phyloP scores from a whole-genome alignment of 805 yeast species.

The Sugiyamaella marilandica region DNA sequence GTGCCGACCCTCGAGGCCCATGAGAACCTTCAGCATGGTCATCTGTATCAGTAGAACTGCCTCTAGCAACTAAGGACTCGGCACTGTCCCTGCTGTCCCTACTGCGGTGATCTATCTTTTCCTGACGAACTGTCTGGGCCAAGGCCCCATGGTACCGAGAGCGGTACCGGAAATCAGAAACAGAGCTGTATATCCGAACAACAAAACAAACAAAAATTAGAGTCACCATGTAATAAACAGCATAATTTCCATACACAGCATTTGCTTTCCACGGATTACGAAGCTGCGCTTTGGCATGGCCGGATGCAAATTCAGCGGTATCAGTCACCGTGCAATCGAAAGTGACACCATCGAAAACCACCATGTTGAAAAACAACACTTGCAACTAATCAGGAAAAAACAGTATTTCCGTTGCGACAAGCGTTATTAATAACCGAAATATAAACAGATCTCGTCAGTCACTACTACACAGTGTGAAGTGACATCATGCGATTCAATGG shows the following conservation, averaged over 20 bases:
- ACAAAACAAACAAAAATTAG: conserved; percentile 13
- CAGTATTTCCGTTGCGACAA: neutral
- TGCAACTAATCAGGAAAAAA: too few relatives aligned
- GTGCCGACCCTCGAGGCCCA: neutral
- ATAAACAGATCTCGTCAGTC: neutral
- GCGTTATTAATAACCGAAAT: neutral
- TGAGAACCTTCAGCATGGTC: neutral
- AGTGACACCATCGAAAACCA: neutral
- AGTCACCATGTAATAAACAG: conserved; percentile 15
- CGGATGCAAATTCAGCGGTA: conserved; percentile 11
- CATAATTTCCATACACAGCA: conserved; percentile 13
- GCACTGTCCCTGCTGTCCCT: neutral
- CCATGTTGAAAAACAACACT: too few relatives aligned
- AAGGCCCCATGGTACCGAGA: neutral
- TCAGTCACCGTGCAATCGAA: conserved; percentile 12
- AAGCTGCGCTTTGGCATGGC: conserved; percentile 11
- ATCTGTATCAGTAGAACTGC: neutral
- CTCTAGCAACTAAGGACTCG: neutral
- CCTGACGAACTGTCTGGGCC: neutral
- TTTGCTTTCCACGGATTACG: conserved; percentile 11
- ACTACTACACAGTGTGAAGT: too few relatives aligned
- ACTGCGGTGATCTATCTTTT: neutral
- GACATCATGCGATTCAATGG: too few relatives aligned
- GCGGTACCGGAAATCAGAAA: conserved; percentile 9
- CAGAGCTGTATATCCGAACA: conserved; percentile 3